Conservation (phyloP, 1,139 yeast genomes). For the Pichia sp. region DNA sequence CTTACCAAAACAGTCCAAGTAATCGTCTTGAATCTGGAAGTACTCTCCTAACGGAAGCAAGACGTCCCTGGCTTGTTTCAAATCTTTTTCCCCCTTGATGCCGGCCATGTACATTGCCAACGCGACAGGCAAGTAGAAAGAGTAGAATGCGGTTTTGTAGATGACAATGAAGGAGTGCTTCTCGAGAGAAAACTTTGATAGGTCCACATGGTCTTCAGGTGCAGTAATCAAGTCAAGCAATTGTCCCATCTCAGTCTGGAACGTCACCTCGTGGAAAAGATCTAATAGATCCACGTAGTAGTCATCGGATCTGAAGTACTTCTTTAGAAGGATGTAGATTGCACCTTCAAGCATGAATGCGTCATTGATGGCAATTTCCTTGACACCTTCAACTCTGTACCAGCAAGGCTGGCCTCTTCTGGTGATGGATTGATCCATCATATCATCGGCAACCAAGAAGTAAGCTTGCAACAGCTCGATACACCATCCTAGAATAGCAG, state of each 20-base stretch:
- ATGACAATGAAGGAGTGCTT: constrained; percentile 95
- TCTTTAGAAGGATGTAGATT: constrained; percentile 82
- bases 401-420: constrained; percentile 99
- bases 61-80: constrained; percentile 83
- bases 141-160: constrained; percentile 95
- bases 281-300: constrained; percentile 91
- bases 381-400: constrained; percentile 79
- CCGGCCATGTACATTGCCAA: constrained; percentile 95
- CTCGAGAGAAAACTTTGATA: constrained; percentile 76
- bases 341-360: constrained; percentile 97
- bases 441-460: constrained; percentile 96
- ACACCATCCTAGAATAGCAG: constrained; percentile 93
- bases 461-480: constrained; percentile 94
- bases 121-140: constrained; percentile 96
- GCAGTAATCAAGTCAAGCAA: constrained; percentile 93
- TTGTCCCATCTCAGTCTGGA: constrained; percentile 98
- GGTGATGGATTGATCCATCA: constrained; percentile 96
- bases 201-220: constrained; percentile 90
- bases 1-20: constrained; percentile 93
- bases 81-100: constrained; percentile 60
- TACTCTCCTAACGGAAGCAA: constrained; percentile 95
- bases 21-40: constrained; percentile 98
- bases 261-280: constrained; percentile 89
- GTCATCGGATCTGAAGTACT: constrained; percentile 73
- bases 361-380: constrained; percentile 94